Percentiles rank a stretch among this genome's conserved stretches.
Conservation (phyloP, 768 basidiomycete species). For the Phaeolepiota aurea region DNA sequence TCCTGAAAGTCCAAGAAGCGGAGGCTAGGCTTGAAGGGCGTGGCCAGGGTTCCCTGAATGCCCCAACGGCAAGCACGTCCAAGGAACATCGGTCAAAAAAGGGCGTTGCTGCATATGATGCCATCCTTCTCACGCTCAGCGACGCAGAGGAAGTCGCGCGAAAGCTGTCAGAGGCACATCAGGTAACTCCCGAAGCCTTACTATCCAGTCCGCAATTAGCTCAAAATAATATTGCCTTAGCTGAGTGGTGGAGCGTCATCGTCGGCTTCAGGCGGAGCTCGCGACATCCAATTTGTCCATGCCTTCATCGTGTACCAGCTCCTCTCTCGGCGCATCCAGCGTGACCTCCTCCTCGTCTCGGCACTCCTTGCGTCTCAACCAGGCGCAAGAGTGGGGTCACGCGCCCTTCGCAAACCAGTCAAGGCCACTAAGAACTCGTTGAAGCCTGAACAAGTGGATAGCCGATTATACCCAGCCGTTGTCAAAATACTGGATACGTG, state of each 20-base stretch:
- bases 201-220: not conserved
- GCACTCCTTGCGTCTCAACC: slow-evolving; percentile 46
- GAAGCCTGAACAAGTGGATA: slow-evolving; percentile 45
- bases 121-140: slow-evolving; percentile 72
- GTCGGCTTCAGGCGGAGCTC: slow-evolving; percentile 33
- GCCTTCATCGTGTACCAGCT: slow-evolving; percentile 85
- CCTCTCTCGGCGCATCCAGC: slow-evolving; percentile 78
- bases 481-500: slow-evolving; percentile 85
- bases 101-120: slow-evolving; percentile 82
- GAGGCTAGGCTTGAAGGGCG: slow-evolving; percentile 45
- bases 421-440: slow-evolving; percentile 12
- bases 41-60: slow-evolving; percentile 9
- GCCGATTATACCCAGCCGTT: slow-evolving; percentile 73
- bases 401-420: slow-evolving; percentile 14
- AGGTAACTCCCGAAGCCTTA: slow-evolving; percentile 34
- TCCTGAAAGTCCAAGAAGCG: slow-evolving; percentile 77
- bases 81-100: slow-evolving; percentile 47
- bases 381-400: slow-evolving; percentile 13
- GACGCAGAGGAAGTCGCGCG: slow-evolving; percentile 85
- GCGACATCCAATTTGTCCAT: slow-evolving; percentile 80
- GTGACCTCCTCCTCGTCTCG: slow-evolving; percentile 75
- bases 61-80: slow-evolving; percentile 11
- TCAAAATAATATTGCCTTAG: slow-evolving; percentile 14
- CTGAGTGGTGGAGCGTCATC: slow-evolving; percentile 31
- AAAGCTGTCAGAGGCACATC: slow-evolving; percentile 76